Evolutionary conservation across 306 rosid genomes (phyloP), one percentile per base, ranked within the genome.

Genomic region (Casuarina glauca): DNA sequence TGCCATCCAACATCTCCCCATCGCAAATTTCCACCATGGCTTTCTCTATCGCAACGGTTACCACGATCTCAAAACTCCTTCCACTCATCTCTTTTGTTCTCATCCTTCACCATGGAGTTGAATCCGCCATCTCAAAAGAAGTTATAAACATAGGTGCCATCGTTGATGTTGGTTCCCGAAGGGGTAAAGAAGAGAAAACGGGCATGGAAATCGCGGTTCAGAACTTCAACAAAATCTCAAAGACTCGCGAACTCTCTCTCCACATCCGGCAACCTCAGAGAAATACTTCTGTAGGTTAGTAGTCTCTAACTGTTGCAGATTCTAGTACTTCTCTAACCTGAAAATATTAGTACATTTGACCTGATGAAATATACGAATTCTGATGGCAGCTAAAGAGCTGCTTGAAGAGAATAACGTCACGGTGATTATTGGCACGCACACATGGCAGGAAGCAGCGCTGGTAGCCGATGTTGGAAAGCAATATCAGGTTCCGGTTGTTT

Each of bases 401-500:
- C 83, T 84, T 64, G 67, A 58, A 13, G 51, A 85, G 19, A 75
- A 73, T 39, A 83, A 82, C 32, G 88, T 85, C 11, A 0, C 85
- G 71, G 86, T 76, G 3, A 62, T 89, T 17, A 60, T 89, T 70
- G 91, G 90, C 74, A 80, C 85, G 88, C 88, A 84, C 13, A 73
- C 79, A 44, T 89, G 93, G 93, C 78, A 76, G 41, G 93, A 87
- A 86, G 88, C 88, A 66, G 76, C 86, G 66, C 61, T 77, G 49
- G 93, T 87, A 44, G 93, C 91, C 50, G 86, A 86, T 19, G 61
- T 84, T 50, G 93, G 83, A 78, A 66, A 70, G 39, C 80, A 70
- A 67, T 66, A 84, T 76, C 78, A 80, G 61, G 74, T 89, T 68
- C 90, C 91, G 0, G 76, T 77, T 69, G 76, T 89, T 78, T 87